phyloP scores from a whole-genome alignment of 345 rosid genomes.

The Linum trigynum region DNA sequence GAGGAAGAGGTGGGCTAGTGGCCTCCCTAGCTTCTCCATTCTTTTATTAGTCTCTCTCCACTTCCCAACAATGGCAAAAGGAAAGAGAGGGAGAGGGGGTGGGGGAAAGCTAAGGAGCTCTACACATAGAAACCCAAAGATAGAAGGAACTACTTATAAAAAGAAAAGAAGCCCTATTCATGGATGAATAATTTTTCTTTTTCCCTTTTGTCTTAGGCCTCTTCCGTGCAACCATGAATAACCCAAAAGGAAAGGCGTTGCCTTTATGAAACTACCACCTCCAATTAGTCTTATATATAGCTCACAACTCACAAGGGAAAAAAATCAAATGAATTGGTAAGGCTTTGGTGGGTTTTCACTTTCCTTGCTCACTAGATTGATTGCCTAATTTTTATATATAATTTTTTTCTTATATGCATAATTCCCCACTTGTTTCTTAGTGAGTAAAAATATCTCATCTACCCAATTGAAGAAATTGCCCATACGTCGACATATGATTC shows the following conservation, averaged over 20 bases:
- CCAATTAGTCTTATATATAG: too few relatives aligned
- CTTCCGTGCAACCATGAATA: not conserved
- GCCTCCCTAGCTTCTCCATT: slow-evolving; percentile 18
- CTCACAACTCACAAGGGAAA: too few relatives aligned
- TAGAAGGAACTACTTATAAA: not conserved
- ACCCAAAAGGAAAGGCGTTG: not conserved
- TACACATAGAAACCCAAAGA: not conserved
- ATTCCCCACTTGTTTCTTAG: not conserved
- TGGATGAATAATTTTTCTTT: not conserved
- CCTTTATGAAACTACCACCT: not conserved
- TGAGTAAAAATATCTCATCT: not conserved
- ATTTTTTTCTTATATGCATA: too few relatives aligned
- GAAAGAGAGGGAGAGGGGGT: not conserved
- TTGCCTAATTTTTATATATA: not conserved
- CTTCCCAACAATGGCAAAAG: not conserved
- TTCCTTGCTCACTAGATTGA: not conserved
- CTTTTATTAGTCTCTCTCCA: not conserved
- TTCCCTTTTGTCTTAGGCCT: too few relatives aligned
- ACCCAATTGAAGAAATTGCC: too few relatives aligned
- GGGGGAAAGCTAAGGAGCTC: too few relatives aligned
- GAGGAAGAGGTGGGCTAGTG: slow-evolving; percentile 22
- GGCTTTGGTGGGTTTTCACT: slow-evolving; percentile 1
- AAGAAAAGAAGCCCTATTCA: not conserved
- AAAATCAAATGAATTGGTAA: not conserved
- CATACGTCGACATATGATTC: too few relatives aligned